Evolutionary conservation across 2,329 filamentous ascomycete genomes (phyloP).

Genomic region (Coniochaeta ligniaria): DNA sequence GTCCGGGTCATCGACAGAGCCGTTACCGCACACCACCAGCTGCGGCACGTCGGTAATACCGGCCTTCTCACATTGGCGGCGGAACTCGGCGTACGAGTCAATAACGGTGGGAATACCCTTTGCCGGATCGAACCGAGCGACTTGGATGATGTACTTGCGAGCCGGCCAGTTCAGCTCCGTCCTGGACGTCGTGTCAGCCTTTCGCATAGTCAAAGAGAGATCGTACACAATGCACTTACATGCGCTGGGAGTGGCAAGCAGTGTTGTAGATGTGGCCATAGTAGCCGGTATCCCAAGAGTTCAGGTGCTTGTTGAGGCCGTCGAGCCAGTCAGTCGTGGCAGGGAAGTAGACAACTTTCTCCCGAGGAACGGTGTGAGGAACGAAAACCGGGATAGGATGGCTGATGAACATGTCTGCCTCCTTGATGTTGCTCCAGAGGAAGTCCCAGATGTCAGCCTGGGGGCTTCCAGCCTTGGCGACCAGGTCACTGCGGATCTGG

Average conservation of each 20-base stretch:
- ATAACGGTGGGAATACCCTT: constrained; percentile 77
- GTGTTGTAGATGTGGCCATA: constrained; percentile 69
- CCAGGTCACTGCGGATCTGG: constrained; percentile 70
- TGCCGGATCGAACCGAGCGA: constrained; percentile 76
- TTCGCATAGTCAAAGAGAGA: background rate
- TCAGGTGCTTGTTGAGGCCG: constrained; percentile 70
- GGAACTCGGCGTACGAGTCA: constrained; percentile 67
- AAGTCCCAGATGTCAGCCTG: constrained; percentile 70
- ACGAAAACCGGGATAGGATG: constrained; percentile 74
- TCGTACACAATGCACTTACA: constrained; percentile 28
- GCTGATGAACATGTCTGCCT: constrained; percentile 72
- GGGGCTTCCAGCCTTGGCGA: constrained; percentile 53
- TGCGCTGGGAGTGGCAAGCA: constrained; percentile 50
- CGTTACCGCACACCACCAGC: constrained; percentile 71
- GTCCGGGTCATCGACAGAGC: constrained; percentile 76
- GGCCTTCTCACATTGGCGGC: constrained; percentile 48
- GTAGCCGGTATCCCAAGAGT: constrained; percentile 62
- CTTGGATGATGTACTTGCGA: constrained; percentile 69
- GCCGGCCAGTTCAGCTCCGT: constrained; percentile 50
- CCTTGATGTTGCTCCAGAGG: constrained; percentile 64
- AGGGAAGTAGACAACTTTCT: constrained; percentile 68
- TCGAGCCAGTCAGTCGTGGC: constrained; percentile 82
- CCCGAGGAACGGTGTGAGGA: constrained; percentile 55
- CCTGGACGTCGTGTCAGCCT: constrained; percentile 14
- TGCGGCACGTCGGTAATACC: constrained; percentile 53